A percentile compares a stretch with the other conserved stretches of the same genome.
These are phyloP conservation scores for Saitozyma podzolica DNA, from an alignment of 768 basidiomycete species.

Conservation along the genomic window DNA sequence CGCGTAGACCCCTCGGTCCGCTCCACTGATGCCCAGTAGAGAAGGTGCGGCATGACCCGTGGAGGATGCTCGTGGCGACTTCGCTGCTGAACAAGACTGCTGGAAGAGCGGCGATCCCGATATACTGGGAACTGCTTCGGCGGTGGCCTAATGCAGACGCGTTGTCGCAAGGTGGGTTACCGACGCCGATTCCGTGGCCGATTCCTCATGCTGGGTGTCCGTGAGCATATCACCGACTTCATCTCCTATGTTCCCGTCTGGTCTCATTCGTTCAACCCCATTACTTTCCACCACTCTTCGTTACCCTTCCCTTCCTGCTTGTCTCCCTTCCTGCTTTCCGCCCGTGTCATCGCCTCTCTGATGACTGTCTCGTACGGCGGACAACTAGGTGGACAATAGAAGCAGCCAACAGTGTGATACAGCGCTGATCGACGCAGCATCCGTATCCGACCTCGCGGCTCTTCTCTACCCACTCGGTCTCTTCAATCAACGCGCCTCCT, in stretches of 20 bases:
- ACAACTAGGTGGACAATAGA: no score
- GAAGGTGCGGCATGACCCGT: constrained; percentile 55
- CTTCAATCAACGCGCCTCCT: constrained; percentile 61
- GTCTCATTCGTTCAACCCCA: no score
- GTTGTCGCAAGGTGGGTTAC: constrained; percentile 60
- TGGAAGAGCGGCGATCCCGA: constrained; percentile 65
- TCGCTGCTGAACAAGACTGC: constrained; percentile 71
- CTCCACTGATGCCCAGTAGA: constrained; percentile 19
- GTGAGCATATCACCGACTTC: no score
- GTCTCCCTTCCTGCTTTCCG: no score
- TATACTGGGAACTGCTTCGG: constrained; percentile 63
- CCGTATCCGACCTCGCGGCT: constrained; percentile 56
- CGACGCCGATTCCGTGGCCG: background rate
- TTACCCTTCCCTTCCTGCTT: no score
- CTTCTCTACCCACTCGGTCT: constrained; percentile 63
- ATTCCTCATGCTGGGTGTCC: constrained; percentile 1
- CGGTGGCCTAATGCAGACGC: constrained; percentile 64
- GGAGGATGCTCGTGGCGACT: constrained; percentile 69
- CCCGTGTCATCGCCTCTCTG: no score
- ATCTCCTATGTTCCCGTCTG: no score
- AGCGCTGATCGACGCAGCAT: constrained; percentile 51
- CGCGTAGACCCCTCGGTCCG: background rate
- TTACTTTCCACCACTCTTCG: no score
- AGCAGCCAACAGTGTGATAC: no score
- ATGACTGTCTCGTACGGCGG: no score